phyloP scores from a whole-genome alignment of 371 early-diverging fungal genomes.

The Apophysomyces ossiformis region DNA sequence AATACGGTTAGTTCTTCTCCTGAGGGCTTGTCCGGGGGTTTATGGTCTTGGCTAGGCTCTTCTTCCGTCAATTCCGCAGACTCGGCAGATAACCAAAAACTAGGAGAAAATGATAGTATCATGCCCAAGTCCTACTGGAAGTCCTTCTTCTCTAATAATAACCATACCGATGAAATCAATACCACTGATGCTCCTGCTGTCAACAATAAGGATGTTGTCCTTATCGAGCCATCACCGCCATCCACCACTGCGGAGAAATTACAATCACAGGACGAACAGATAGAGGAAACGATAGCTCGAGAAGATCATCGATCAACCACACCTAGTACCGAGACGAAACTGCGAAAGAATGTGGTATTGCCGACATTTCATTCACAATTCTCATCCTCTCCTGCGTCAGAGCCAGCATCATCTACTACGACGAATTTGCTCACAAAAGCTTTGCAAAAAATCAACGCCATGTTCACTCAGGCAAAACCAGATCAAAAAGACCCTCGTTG shows the following conservation, averaged over 20 bases:
- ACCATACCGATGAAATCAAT: background rate
- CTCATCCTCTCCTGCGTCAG: background rate
- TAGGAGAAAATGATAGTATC: background rate
- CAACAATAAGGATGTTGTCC: background rate
- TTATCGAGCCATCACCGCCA: background rate
- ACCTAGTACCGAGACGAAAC: background rate
- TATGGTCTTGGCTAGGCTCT: constrained; percentile 2
- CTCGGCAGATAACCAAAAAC: background rate
- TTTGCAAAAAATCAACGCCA: constrained; percentile 24
- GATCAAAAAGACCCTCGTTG: background rate
- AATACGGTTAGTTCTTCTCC: no score
- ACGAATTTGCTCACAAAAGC: constrained; percentile 18
- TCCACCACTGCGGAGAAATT: background rate
- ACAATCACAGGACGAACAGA: background rate
- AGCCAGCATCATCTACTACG: constrained; percentile 11
- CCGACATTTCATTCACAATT: constrained; percentile 39
- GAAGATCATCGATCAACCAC: background rate
- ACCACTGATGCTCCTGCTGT: background rate
- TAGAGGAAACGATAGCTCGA: constrained; percentile 3
- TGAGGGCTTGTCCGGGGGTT: background rate
- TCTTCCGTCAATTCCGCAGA: background rate
- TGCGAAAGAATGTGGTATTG: constrained; percentile 31
- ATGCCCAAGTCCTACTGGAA: constrained; percentile 6
- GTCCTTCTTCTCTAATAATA: constrained; percentile 6
- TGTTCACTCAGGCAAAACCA: constrained; percentile 19